A percentile compares a stretch with the other conserved stretches of the same genome.
Evolutionary conservation across 2,329 filamentous ascomycete species (phyloP).

Genomic region (Exophiala xenobiotica): DNA sequence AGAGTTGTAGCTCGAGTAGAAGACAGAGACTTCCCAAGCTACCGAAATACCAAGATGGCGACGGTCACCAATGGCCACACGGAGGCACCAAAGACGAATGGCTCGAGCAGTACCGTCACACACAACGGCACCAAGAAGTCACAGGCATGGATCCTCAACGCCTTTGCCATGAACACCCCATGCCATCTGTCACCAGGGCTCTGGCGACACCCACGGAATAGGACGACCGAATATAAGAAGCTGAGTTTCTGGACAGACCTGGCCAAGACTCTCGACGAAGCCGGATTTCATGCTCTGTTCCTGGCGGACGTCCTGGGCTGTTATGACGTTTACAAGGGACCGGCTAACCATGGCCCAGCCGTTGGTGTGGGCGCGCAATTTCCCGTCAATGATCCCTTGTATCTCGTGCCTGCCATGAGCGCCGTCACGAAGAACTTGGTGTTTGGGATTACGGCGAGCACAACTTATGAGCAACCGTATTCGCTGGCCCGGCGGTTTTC

Average conservation of each 20-base stretch:
- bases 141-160: slow-evolving; percentile 48
- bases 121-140: slow-evolving; percentile 8
- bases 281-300: slow-evolving; percentile 53
- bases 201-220: slow-evolving; percentile 38
- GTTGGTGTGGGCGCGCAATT: slow-evolving; percentile 44
- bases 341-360: slow-evolving; percentile 40
- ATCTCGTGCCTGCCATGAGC: slow-evolving; percentile 48
- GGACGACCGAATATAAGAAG: slow-evolving; percentile 42
- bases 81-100: slow-evolving; percentile 2
- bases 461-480: slow-evolving; percentile 69
- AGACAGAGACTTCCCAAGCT: not conserved
- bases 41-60: not conserved
- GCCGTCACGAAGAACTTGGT: slow-evolving; percentile 49
- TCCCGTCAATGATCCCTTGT: slow-evolving; percentile 61
- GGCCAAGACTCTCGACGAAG: slow-evolving; percentile 49
- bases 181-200: slow-evolving; percentile 48
- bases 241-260: slow-evolving; percentile 50
- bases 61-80: not conserved
- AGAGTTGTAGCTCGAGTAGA: not conserved
- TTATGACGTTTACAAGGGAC: slow-evolving; percentile 40
- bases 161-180: slow-evolving; percentile 50
- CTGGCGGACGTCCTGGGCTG: slow-evolving; percentile 48
- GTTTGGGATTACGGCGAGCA: slow-evolving; percentile 67
- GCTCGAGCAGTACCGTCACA: not conserved
- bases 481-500: slow-evolving; percentile 64